phyloP scores from a whole-genome alignment of 2,329 filamentous ascomycete species.

The Tolypocladium ophioglossoides region DNA sequence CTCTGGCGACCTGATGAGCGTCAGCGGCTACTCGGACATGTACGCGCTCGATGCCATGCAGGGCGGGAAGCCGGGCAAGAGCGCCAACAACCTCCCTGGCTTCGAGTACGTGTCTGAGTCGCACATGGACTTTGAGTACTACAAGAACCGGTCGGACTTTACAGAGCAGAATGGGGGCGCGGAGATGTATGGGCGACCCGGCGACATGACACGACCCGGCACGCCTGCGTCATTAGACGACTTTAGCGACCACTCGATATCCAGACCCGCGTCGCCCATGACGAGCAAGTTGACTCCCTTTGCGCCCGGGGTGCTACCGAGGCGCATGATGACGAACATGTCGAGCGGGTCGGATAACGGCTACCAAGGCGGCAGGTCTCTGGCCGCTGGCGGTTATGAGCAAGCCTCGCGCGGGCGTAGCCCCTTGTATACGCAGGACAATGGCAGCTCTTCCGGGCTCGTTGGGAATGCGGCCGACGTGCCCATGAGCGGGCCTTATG shows the following conservation, averaged over 20 bases:
- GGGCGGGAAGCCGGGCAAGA: slow-evolving; percentile 36
- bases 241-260: slow-evolving; percentile 28
- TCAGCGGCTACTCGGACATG: slow-evolving; percentile 72
- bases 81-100: slow-evolving; percentile 43
- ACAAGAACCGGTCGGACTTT: slow-evolving; percentile 84
- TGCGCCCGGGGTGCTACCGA: slow-evolving; percentile 16
- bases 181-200: slow-evolving; percentile 48
- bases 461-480: slow-evolving; percentile 42
- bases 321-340: slow-evolving; percentile 10
- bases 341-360: slow-evolving; percentile 15
- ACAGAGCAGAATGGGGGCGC: slow-evolving; percentile 77
- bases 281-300: slow-evolving; percentile 22
- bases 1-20: slow-evolving; percentile 43
- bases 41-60: slow-evolving; percentile 74
- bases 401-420: slow-evolving; percentile 26
- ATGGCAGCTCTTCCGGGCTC: slow-evolving; percentile 42
- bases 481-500: slow-evolving; percentile 26
- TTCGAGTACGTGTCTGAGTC: slow-evolving; percentile 87
- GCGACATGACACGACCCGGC: slow-evolving; percentile 49
- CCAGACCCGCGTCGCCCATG: slow-evolving; percentile 39
- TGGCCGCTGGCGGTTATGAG: slow-evolving; percentile 10
- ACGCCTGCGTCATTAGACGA: slow-evolving; percentile 46
- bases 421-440: slow-evolving; percentile 38
- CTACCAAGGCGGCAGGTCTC: slow-evolving; percentile 14
- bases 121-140: slow-evolving; percentile 83